These are phyloP conservation scores for Lantana camara DNA, from an alignment of 257 asterid species.

Conservation along the genomic window DNA sequence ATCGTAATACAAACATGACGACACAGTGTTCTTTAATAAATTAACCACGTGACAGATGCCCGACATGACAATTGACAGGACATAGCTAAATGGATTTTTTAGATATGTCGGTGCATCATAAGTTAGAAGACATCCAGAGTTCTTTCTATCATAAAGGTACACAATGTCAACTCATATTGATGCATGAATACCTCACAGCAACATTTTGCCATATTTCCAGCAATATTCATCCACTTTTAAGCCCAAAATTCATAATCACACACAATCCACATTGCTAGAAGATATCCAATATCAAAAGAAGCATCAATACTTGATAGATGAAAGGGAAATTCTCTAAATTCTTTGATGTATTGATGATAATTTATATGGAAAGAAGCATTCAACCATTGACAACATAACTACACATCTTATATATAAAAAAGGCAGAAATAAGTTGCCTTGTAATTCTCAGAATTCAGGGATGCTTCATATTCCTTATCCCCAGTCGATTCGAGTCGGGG, in stretches of 20 bases:
- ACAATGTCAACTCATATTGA: too few relatives aligned
- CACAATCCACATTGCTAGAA: background rate
- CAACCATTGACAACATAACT: slow-evolving; percentile 41
- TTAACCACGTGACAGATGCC: too few relatives aligned
- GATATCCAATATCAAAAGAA: background rate
- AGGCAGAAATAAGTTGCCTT: slow-evolving; percentile 41
- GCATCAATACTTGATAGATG: background rate
- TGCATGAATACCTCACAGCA: too few relatives aligned
- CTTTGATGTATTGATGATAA: slow-evolving; percentile 21
- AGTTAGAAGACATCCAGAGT: too few relatives aligned
- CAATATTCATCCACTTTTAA: background rate
- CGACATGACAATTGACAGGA: too few relatives aligned
- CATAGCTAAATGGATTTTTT: too few relatives aligned
- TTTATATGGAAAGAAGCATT: slow-evolving; percentile 30
- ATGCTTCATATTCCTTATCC: slow-evolving; percentile 44
- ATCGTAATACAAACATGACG: too few relatives aligned
- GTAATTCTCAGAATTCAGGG: slow-evolving; percentile 35
- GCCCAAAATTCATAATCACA: background rate
- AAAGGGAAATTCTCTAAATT: slow-evolving; percentile 9
- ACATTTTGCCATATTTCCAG: background rate
- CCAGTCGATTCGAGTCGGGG: slow-evolving; percentile 38
- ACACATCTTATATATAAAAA: slow-evolving; percentile 36
- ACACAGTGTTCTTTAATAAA: too few relatives aligned
- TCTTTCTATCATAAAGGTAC: too few relatives aligned
- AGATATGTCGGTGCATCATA: too few relatives aligned